Evolutionary conservation across 2,329 filamentous ascomycete species (phyloP).

Genomic region (Graphiopsis chlorocephala): DNA sequence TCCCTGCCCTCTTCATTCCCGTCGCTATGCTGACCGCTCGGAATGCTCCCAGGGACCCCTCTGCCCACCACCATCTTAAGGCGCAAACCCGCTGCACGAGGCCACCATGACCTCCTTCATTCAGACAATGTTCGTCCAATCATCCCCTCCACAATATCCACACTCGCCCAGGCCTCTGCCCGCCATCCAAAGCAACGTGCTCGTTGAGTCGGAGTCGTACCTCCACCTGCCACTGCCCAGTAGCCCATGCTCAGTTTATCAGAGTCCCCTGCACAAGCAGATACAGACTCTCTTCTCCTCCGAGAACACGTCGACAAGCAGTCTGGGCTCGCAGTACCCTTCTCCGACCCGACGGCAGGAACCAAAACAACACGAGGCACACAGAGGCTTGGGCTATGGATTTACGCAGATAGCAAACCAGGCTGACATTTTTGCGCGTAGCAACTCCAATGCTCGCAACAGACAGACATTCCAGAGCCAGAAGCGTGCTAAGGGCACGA

Average conservation of each 20-base stretch:
- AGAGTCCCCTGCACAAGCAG: constrained; percentile 34
- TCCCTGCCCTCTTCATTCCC: background rate
- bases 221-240: constrained; percentile 29
- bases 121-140: constrained; percentile 70
- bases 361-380: constrained; percentile 26
- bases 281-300: constrained; percentile 28
- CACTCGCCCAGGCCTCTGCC: constrained; percentile 38
- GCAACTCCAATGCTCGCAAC: constrained; percentile 59
- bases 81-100: background rate
- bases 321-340: constrained; percentile 8
- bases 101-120: constrained; percentile 71
- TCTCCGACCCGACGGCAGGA: constrained; percentile 13
- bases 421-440: constrained; percentile 40
- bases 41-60: constrained; percentile 13
- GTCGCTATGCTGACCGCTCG: constrained; percentile 14
- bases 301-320: constrained; percentile 4
- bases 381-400: constrained; percentile 26
- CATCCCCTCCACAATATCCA: constrained; percentile 37
- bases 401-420: constrained; percentile 26
- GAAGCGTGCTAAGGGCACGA: constrained; percentile 78
- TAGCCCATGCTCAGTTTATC: constrained; percentile 31
- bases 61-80: background rate
- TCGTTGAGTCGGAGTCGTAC: constrained; percentile 44
- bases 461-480: constrained; percentile 90
- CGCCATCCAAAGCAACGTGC: constrained; percentile 42